phyloP scores from a whole-genome alignment of 2,329 filamentous ascomycete species.

The Cladophialophora yegresii region DNA sequence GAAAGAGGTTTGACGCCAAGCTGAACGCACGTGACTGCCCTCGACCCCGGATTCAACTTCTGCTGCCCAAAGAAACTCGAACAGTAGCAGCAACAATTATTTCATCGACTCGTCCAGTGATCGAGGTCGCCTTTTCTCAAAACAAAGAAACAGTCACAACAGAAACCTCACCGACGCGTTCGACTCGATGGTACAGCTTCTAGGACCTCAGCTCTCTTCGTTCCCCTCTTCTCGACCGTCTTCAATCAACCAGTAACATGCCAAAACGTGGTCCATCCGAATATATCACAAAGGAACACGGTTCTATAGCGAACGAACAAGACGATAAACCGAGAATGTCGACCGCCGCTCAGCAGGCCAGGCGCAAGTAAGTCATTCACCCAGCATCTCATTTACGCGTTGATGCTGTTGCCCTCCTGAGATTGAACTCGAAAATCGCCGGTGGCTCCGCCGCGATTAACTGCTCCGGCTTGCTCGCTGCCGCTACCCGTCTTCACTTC shows the following conservation, averaged over 20 bases:
- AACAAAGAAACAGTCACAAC: conserved; percentile 2
- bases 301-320: conserved; percentile 26
- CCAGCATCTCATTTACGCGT: not conserved
- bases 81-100: conserved; percentile 7
- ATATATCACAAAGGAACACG: conserved; percentile 36
- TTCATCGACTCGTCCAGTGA: conserved; percentile 6
- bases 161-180: conserved; percentile 17
- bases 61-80: conserved; percentile 12
- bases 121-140: not conserved
- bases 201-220: not conserved
- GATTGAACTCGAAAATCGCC: conserved; percentile 8
- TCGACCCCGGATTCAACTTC: conserved; percentile 6
- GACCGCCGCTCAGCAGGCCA: conserved; percentile 57
- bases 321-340: conserved; percentile 52
- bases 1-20: not conserved
- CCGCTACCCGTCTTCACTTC: conserved; percentile 2
- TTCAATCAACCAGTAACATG: conserved; percentile 32
- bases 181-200: conserved; percentile 29
- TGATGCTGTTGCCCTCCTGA: conserved; percentile 1
- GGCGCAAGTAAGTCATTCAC: conserved; percentile 54
- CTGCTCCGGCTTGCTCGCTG: conserved; percentile 6
- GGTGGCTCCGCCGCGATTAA: conserved; percentile 4
- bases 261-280: conserved; percentile 32
- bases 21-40: not conserved
- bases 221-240: conserved; percentile 17